Evolutionary conservation across 2,329 filamentous ascomycete genomes (phyloP).

Genomic region (Alternaria novae-zelandiae): DNA sequence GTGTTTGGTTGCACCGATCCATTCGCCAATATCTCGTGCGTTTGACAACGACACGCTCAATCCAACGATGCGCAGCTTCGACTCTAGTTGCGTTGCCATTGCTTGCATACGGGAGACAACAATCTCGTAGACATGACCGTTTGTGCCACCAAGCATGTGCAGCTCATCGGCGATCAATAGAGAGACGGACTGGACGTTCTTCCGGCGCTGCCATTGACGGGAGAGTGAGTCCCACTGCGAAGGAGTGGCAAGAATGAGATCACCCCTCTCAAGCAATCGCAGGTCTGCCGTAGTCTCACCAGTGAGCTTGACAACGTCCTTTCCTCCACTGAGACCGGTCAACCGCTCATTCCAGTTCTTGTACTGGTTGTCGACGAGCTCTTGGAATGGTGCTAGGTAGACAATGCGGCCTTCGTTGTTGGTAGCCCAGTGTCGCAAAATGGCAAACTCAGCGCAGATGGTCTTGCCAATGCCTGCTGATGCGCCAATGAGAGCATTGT

Average conservation of each 20-base stretch:
- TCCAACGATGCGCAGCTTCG: constrained; percentile 84
- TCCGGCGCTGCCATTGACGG: constrained; percentile 93
- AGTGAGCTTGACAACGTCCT: constrained; percentile 89
- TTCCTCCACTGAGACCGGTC: constrained; percentile 75
- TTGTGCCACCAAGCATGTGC: constrained; percentile 85
- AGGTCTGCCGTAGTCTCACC: constrained; percentile 92
- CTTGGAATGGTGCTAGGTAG: constrained; percentile 94
- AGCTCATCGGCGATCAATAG: constrained; percentile 95
- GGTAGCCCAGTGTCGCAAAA: constrained; percentile 86
- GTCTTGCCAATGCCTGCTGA: constrained; percentile 96
- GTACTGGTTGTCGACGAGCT: constrained; percentile 81
- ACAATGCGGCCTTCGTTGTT: constrained; percentile 77
- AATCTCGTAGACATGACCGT: constrained; percentile 91
- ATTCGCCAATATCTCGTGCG: constrained; percentile 92
- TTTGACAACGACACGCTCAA: constrained; percentile 92
- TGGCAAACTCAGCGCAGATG: constrained; percentile 91
- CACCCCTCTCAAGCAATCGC: constrained; percentile 83
- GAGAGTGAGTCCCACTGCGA: constrained; percentile 96
- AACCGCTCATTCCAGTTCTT: constrained; percentile 87
- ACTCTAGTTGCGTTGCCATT: constrained; percentile 86
- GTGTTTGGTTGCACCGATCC: constrained; percentile 97
- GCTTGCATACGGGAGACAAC: constrained; percentile 98
- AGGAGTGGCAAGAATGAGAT: constrained; percentile 91
- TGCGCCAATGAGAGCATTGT: constrained; percentile 93
- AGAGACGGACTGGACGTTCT: constrained; percentile 89